Evolutionary conservation across 2,329 filamentous ascomycete genomes (phyloP).

Genomic region (Alternaria gansuensis): DNA sequence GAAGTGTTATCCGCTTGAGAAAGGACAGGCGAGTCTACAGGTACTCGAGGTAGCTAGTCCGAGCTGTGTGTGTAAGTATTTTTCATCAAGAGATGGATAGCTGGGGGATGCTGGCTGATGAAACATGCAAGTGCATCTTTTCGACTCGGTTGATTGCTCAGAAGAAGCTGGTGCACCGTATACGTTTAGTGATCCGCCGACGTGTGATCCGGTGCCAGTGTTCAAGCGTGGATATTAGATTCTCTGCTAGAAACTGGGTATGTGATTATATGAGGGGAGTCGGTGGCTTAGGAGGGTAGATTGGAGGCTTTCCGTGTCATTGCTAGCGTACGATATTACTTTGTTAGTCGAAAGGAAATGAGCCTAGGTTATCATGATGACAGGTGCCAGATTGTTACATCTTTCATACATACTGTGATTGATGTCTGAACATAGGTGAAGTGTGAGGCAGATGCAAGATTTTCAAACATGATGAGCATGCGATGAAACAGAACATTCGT

Average conservation of each 20-base stretch:
- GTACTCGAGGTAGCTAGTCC: neutral
- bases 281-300: neutral
- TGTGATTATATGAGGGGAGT: neutral
- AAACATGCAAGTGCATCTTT: neutral
- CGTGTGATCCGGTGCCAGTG: neutral
- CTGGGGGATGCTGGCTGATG: neutral
- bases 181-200: neutral
- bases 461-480: no score
- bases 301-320: neutral
- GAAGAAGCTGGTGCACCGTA: neutral
- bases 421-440: neutral
- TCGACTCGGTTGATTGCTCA: neutral
- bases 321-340: neutral
- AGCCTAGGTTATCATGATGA: neutral
- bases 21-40: neutral
- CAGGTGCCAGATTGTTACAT: neutral
- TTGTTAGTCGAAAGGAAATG: neutral
- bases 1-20: neutral
- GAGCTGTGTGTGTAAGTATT: neutral
- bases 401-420: neutral
- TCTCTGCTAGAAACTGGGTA: neutral
- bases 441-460: no score
- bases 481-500: no score
- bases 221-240: slow-evolving; percentile 1
- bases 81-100: neutral